Base-by-base conservation (phyloP, 805 yeast genomes). In the Ogataea allantospora region DNA sequence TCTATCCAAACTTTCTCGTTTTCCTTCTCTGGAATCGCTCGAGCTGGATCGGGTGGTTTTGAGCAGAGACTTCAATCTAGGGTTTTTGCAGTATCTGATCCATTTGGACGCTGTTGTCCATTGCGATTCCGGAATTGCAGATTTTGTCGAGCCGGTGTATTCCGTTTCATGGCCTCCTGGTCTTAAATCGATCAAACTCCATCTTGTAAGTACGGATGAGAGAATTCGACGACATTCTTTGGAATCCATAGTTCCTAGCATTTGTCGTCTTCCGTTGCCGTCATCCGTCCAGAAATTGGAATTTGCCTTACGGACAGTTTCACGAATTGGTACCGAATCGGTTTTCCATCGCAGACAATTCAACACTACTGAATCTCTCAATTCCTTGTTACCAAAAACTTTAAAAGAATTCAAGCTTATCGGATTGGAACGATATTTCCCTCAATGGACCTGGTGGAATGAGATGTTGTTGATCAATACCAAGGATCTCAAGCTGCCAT, bases 381-480 rank as follows among this genome's bases (percentile, higher is more conserved):
- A 35, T 21, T 9, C 12, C 11, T 16, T 44, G 17, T 18, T 44
- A 17, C 48, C 48, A 6, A 3, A 12, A 9, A 28, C 29, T 10
- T 24, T 44, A 7, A 20, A 18, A 19, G n/a, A n/a, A 8, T 27
- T 44, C 25, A 33, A 24, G 11, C 4, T 44, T 2, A 29, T 35
- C 7, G 45, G 48, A 6, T 23, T 38, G 5, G 43, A 41, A 13
- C 34, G 40, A 25, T 40, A 40, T 21, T 44, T 44, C 27, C 45
- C 48, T 2, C 43, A 41, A 19, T 44, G 48, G 48, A 29, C 33
- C 22, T 40, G 45, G 45, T 44, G 48, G 48, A 41, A 44, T 31
- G 34, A 33, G 14, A 27, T 29, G 28, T 40, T 44, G 18, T 25
- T 41, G 4, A 28, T 44, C 30, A 30, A 31, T 20, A 31, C 45